Evolutionary conservation across 2,329 filamentous ascomycete genomes (phyloP), one percentile per base, ranked within the genome.

Genomic region (Penicillium janthinellum): DNA sequence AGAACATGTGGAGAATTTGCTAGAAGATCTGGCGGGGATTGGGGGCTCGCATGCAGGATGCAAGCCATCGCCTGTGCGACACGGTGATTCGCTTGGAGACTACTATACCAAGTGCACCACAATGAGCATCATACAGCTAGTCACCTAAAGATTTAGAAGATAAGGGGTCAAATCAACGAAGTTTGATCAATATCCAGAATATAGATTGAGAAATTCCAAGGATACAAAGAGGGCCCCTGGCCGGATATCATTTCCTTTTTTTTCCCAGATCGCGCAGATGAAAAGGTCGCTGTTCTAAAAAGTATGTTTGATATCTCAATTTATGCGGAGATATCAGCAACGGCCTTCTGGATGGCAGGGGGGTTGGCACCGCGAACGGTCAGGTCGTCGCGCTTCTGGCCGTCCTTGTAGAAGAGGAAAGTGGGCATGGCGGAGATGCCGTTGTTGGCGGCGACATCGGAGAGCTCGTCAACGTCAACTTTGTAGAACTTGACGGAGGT

Each of bases 371-470:
- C 93, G 31, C 95, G 86, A 59, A 96, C 79, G 79, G 91, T 88
- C 45, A 79, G 82, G 38, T 87, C 77, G 82, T 90, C 89, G 2
- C 4, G 12, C 49, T 41, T 52, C 76, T 91, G 76, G 66, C 90
- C 92, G 68, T 88, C 78, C 84, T 92, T 90, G 86, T 92, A 96
- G 72, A 96, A 77, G 58, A 90, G 72, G 81, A 98, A 96, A 31
- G 92, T 96, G 57, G 94, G 93, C 92, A 98, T 96, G 75, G 93
- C 92, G 69, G 90, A 87, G 76, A 98, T 86, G 65, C 86, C 86
- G 64, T 95, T 87, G 74, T 95, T 87, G 71, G 88, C 84, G 35
- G 90, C 87, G 52, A 96, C 84, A 1, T 90, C 87, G 67, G 88
- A 82, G 42, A 94, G 81, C 65, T 92, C 83, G 77, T 97, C 93